A percentile compares a stretch with the other conserved stretches of the same genome.
Conservation (phyloP, 768 basidiomycete species). For the Lyophyllum atratum region DNA sequence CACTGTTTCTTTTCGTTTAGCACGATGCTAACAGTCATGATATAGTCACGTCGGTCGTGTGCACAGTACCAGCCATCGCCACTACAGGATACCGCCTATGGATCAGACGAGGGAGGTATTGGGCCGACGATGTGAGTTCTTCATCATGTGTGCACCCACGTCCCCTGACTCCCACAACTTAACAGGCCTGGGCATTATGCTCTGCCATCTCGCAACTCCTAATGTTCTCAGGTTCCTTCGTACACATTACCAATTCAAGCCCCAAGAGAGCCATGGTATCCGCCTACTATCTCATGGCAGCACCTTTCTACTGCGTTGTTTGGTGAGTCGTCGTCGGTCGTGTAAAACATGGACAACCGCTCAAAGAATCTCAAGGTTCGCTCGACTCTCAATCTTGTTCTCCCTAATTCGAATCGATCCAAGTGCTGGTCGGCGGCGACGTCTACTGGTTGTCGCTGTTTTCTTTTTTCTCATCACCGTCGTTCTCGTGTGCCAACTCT, state of each 20-base stretch:
- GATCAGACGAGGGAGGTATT: conserved; percentile 30
- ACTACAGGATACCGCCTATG: conserved; percentile 32
- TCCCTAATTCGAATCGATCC: conserved; percentile 56
- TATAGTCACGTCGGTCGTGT: conserved; percentile 33
- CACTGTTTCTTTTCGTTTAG: not conserved
- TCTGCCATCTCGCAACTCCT: conserved; percentile 28
- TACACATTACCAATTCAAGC: conserved; percentile 24
- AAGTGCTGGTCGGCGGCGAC: conserved; percentile 23
- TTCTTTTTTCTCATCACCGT: conserved; percentile 29
- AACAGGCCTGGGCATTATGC: conserved; percentile 30
- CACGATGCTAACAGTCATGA: not conserved
- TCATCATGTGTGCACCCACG: not conserved
- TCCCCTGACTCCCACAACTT: not conserved
- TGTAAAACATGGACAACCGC: not conserved
- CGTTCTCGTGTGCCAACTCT: conserved; percentile 44
- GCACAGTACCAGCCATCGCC: conserved; percentile 32
- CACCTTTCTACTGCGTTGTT: conserved; percentile 38
- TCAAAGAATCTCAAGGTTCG: conserved; percentile 30
- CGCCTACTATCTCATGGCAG: conserved; percentile 37
- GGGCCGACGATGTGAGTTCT: conserved; percentile 38
- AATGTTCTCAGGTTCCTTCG: conserved; percentile 30
- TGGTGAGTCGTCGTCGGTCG: conserved; percentile 26
- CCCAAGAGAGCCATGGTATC: conserved; percentile 15
- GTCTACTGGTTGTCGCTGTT: conserved; percentile 30
- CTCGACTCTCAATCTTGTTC: conserved; percentile 54